Percentiles rank a stretch among this genome's conserved stretches.
Conservation (phyloP, 208 protist genomes). For the Acanthamoeba lenticulata region DNA sequence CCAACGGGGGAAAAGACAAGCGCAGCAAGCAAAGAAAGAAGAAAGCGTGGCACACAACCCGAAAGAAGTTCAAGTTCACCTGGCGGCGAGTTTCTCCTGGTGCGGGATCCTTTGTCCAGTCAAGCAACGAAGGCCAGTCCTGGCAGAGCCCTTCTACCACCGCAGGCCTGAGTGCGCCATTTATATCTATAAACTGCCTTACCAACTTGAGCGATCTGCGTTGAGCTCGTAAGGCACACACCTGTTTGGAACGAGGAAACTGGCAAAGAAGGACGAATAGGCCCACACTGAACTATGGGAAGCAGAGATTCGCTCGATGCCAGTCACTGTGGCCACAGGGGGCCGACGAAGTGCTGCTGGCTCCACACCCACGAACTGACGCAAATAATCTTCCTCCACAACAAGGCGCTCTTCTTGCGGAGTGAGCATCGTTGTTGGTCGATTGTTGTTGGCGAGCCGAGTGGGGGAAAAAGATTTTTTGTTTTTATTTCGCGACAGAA, state of each 20-base stretch:
- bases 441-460: neutral
- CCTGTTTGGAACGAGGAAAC: slow-evolving; percentile 40
- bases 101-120: neutral
- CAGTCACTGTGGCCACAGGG: too few relatives aligned
- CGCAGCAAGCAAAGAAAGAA: too few relatives aligned
- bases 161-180: neutral
- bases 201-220: neutral
- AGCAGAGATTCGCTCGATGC: neutral
- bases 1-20: too few relatives aligned
- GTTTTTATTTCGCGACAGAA: neutral
- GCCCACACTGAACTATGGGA: neutral
- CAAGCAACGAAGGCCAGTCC: neutral
- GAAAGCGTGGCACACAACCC: too few relatives aligned
- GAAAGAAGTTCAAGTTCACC: neutral
- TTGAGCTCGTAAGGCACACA: neutral
- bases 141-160: neutral
- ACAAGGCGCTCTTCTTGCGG: neutral
- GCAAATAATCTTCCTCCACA: neutral
- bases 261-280: slow-evolving; percentile 21
- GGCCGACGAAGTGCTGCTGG: neutral
- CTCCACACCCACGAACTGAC: too few relatives aligned
- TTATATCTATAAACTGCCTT: neutral
- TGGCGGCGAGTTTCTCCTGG: neutral
- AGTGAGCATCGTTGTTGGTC: neutral
- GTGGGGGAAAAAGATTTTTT: neutral